Percentiles rank a stretch among this genome's conserved stretches.
Evolutionary conservation across 1,284 basidiomycete species (phyloP).

Genomic region (Heliocybe sulcata): DNA sequence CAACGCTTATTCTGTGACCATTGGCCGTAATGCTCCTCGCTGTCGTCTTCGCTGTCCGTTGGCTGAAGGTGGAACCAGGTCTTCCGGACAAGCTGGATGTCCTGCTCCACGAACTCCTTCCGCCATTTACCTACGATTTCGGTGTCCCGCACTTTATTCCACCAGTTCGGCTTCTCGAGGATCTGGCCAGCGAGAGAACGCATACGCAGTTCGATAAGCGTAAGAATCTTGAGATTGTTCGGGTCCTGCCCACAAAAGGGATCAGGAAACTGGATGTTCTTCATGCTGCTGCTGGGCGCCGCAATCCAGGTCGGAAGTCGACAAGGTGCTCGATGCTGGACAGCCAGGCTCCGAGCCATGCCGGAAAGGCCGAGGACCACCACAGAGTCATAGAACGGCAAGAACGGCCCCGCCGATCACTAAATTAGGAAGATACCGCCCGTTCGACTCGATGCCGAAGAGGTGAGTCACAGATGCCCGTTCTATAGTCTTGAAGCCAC

Average conservation of each 20-base stretch:
- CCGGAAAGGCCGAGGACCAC: too few species aligned
- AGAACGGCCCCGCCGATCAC: too few species aligned
- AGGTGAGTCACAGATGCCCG: too few species aligned
- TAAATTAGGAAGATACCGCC: too few species aligned
- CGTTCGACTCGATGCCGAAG: too few species aligned
- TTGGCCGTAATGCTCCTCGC: too few species aligned
- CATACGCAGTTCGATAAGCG: conserved; percentile 1
- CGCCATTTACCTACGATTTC: neutral
- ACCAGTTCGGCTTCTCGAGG: conserved; percentile 3
- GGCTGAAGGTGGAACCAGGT: neutral
- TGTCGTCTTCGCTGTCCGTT: neutral
- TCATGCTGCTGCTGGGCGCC: neutral
- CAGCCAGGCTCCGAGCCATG: too few species aligned
- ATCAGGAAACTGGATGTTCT: neutral
- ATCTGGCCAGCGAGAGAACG: neutral
- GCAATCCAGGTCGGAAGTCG: neutral
- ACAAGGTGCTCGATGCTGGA: conserved; percentile 10
- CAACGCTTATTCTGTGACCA: too few species aligned
- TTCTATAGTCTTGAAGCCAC: too few species aligned
- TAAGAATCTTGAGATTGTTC: neutral
- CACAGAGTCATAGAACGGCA: too few species aligned
- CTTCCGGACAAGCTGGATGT: neutral
- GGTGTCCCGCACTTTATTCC: neutral
- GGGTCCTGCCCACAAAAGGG: neutral
- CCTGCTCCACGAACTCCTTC: neutral